Base-by-base conservation (phyloP, 1,284 basidiomycete genomes). In the Gymnopus androsaceus region DNA sequence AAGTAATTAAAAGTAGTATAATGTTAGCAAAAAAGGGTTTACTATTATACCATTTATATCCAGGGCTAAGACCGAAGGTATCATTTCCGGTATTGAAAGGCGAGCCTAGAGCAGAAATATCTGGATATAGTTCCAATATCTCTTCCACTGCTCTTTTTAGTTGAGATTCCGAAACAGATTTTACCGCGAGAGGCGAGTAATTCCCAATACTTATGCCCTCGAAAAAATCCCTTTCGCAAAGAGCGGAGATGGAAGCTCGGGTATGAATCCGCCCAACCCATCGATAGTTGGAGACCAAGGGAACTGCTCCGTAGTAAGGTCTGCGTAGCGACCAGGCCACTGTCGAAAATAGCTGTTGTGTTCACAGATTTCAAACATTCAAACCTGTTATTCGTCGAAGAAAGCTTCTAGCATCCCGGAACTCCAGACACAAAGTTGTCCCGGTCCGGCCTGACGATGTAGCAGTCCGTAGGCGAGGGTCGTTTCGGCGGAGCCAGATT, bases 71-170 rank as follows among this genome's bases (percentile, higher is more conserved):
- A 0, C 78, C 80, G 58, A 82, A 82, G 0, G 79, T 80, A 25
- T 78, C 67, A 55, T 77, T 77, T 1, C 81, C 80, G 0, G 80
- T 80, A 36, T 73, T 72, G 61, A 74, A 82, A 0, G 81, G 82
- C 0, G 77, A 79, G 0, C 81, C 80, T 2, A 77, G 63, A 5
- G 76, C 66, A 6, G 81, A 79, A 44, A 71, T 67, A 54, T 81
- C 73, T 0, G 81, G 80, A 59, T 83, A 83, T 3, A 81, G 65
- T n/a, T 72, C 55, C 1, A 82, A 54, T 9, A 83, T 54, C 14
- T 59, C 60, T 12, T 73, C 62, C 3, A 69, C 61, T 0, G 70
- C 64, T 1, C 27, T 48, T 2, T 63, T 44, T 4, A 79, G n/a
- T 0, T 55, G 54, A n/a, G 44, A 55, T 3, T 61, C 45, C 4